Evolutionary conservation across 2,329 filamentous ascomycete genomes (phyloP).

Genomic region (Huntiella savannae): DNA sequence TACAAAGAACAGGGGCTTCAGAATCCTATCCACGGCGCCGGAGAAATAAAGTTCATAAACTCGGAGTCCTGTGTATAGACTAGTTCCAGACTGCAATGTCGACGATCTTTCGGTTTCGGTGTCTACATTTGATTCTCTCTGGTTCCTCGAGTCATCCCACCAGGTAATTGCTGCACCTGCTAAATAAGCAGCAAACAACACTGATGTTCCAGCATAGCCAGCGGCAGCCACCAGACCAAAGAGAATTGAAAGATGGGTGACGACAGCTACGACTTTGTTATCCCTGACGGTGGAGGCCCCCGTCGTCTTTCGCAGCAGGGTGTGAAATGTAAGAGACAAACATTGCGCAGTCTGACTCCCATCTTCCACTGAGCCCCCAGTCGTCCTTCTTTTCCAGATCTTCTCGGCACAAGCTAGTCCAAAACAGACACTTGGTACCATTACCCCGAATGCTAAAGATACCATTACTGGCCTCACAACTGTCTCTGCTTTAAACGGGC

Average conservation of each 20-base stretch:
- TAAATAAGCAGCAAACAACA: constrained; percentile 43
- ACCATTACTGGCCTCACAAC: constrained; percentile 28
- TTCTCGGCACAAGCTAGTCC: constrained; percentile 15
- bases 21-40: background rate
- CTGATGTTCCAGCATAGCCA: constrained; percentile 42
- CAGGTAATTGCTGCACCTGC: constrained; percentile 39
- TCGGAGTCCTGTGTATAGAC: background rate
- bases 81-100: background rate
- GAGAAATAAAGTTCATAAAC: background rate
- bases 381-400: background rate
- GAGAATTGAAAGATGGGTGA: constrained; percentile 26
- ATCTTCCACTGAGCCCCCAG: background rate
- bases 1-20: constrained; percentile 7
- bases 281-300: too few species aligned
- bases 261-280: background rate
- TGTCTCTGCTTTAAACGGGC: constrained; percentile 17
- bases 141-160: constrained; percentile 27
- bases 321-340: background rate
- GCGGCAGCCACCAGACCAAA: constrained; percentile 29
- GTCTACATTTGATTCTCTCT: background rate
- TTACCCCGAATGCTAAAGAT: constrained; percentile 30
- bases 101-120: too few species aligned
- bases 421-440: constrained; percentile 28
- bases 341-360: background rate
- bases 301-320: background rate